Percentiles rank a stretch among this genome's conserved stretches.
Evolutionary conservation across 2,329 filamentous ascomycete species (phyloP).

Genomic region (Dothideomycetidae sp.): DNA sequence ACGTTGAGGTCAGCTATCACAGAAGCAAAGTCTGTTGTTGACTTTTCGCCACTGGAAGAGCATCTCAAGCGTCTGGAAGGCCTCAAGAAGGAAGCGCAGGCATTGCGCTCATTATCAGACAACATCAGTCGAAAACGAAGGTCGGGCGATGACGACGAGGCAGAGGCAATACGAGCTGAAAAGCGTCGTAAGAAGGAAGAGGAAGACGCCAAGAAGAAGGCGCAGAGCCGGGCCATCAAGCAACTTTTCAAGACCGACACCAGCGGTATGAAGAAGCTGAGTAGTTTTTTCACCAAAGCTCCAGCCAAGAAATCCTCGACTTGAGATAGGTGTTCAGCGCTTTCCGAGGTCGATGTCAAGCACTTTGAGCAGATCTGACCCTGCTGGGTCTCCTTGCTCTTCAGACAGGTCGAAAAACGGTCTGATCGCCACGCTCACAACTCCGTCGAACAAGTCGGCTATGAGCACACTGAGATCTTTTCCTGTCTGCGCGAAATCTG

Average conservation of each 20-base stretch:
- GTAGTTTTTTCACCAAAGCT: constrained; percentile 73
- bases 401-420: constrained; percentile 46
- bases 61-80: constrained; percentile 54
- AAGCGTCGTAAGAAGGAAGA: constrained; percentile 81
- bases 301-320: constrained; percentile 15
- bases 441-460: constrained; percentile 59
- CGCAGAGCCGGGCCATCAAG: constrained; percentile 60
- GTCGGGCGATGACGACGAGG: constrained; percentile 48
- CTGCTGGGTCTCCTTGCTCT: constrained; percentile 10
- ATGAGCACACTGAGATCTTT: constrained; percentile 57
- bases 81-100: constrained; percentile 56
- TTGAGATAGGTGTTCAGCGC: constrained; percentile 13
- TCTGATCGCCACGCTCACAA: constrained; percentile 51
- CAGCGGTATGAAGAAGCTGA: constrained; percentile 92
- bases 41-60: constrained; percentile 57
- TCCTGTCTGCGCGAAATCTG: constrained; percentile 89
- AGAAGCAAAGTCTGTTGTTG: constrained; percentile 27
- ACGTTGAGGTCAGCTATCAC: constrained; percentile 31
- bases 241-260: constrained; percentile 83
- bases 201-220: constrained; percentile 74
- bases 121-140: constrained; percentile 53
- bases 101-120: constrained; percentile 52
- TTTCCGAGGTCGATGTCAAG: constrained; percentile 34
- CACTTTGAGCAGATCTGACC: constrained; percentile 26
- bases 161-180: constrained; percentile 46